A percentile compares a stretch with the other conserved stretches of the same genome.
Evolutionary conservation across 805 yeast species (phyloP).

Genomic region (Candida xyloterini): DNA sequence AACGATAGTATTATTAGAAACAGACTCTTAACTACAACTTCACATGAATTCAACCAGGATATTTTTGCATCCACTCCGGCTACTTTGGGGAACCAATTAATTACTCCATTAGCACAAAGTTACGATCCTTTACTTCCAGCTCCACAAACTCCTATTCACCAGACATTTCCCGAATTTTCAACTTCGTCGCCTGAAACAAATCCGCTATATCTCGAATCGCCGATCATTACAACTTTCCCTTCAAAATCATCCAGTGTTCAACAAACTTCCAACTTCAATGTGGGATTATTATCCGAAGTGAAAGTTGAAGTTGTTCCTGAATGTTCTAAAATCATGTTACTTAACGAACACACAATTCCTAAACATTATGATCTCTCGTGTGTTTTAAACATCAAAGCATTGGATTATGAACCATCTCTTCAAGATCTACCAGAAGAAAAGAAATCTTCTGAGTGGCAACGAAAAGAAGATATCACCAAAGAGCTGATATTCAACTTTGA

Average conservation of each 20-base stretch:
- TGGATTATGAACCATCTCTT: conserved; percentile 27
- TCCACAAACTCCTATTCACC: conserved; percentile 24
- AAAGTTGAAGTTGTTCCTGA: conserved; percentile 28
- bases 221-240: conserved; percentile 16
- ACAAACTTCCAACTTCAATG: not conserved
- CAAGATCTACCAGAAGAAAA: conserved; percentile 18
- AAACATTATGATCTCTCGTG: conserved; percentile 23
- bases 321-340: conserved; percentile 20
- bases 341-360: conserved; percentile 13
- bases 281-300: conserved; percentile 18
- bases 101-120: conserved; percentile 10
- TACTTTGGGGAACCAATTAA: conserved; percentile 6
- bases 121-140: conserved; percentile 11
- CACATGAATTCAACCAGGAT: conserved; percentile 8
- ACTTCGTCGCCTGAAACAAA: conserved; percentile 15
- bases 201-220: conserved; percentile 15
- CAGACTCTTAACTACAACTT: conserved; percentile 9
- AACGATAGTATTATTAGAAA: conserved; percentile 17
- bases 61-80: conserved; percentile 14
- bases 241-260: conserved; percentile 3
- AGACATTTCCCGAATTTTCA: conserved; percentile 11
- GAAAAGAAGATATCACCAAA: conserved; percentile 24
- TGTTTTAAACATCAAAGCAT: conserved; percentile 23
- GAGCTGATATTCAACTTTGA: conserved; percentile 21
- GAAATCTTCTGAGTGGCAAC: conserved; percentile 15